Evolutionary conservation across 2,329 filamentous ascomycete genomes (phyloP).

Genomic region (Pseudonectria buxi): DNA sequence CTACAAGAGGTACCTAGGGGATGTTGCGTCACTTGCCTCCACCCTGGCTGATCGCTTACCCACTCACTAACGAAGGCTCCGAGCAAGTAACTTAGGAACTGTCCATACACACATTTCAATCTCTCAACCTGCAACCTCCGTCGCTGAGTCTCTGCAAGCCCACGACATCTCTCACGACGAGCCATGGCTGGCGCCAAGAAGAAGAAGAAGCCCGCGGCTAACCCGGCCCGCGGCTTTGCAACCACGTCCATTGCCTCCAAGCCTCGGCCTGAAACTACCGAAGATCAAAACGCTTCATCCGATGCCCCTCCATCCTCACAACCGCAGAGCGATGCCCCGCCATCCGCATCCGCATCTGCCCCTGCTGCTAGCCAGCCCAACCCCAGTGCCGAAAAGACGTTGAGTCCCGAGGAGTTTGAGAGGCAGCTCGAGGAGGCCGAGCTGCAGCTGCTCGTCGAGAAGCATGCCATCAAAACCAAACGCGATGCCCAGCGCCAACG

Average conservation of each 20-base stretch:
- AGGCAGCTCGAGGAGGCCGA: slow-evolving; percentile 84
- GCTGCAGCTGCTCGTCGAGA: slow-evolving; percentile 80
- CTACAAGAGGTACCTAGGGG: no score
- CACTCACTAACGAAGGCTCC: no score
- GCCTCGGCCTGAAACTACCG: slow-evolving; percentile 54
- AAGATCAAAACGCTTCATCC: slow-evolving; percentile 25
- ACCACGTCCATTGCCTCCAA: slow-evolving; percentile 90
- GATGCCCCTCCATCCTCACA: slow-evolving; percentile 25
- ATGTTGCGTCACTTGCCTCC: no score
- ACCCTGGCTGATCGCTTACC: no score
- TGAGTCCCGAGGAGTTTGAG: slow-evolving; percentile 85
- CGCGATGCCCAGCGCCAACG: slow-evolving; percentile 73
- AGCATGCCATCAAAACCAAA: slow-evolving; percentile 69
- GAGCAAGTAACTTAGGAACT: no score
- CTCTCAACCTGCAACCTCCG: background rate
- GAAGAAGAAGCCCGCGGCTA: slow-evolving; percentile 84
- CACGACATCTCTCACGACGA: slow-evolving; percentile 3
- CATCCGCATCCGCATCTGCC: slow-evolving; percentile 15
- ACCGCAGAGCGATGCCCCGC: slow-evolving; percentile 21
- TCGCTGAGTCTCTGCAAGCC: background rate
- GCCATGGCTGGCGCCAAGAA: slow-evolving; percentile 69
- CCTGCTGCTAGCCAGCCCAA: slow-evolving; percentile 16
- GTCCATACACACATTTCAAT: background rate
- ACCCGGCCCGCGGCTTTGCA: slow-evolving; percentile 86
- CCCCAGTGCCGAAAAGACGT: slow-evolving; percentile 32